Base-by-base conservation (phyloP, 2,329 filamentous ascomycete genomes). In the Fusarium sp. region DNA sequence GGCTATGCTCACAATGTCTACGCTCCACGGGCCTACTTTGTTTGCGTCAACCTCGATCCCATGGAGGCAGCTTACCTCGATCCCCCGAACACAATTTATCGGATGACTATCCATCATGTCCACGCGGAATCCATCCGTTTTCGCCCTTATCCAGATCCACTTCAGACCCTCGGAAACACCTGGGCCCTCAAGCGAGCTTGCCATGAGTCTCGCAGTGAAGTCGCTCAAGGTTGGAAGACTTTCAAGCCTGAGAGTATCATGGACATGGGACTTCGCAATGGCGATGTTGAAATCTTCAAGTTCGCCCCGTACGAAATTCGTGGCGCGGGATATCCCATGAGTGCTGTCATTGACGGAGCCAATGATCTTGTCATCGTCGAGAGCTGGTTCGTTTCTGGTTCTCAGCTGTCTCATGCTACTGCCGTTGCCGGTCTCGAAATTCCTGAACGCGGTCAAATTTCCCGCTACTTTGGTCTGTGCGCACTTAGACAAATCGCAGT, bases 11-110 rank as follows among this genome's bases (percentile, higher is more conserved):
- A 38, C 4, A 21, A 49, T 24, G 33, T 26, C 21, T 10, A 49
- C 21, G 19, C 45, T 17, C 45, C 45, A 10, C 45, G 45, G 17
- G 45, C 19, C 31, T 49, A 49, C 33, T 33, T 47, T 10, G 17
- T 28, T 9, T 5, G 24, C 17, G 15, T 28, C 11, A 13, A 28
- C 10, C 17, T 17, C 13, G 11, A 21, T 4, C 7, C 11, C 39
- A 11, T 10, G 19, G 11, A 13, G 19, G 19, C 19, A 19, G 19
- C 19, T 19, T 19, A 28, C 10, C 17, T 17, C 13, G 11, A 21
- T 4, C 7, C 11, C 39, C 6, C n/a, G 19, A 6, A 13, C 2
- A 14, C 10, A 14, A 14, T 11, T 15, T 19, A 11, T 8, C 39
- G 7, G 19, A 6, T 46, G 6, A 46, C 9, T n/a, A 13, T 46